phyloP scores from a whole-genome alignment of 148 eudicot species.

The Selenicereus undatus region DNA sequence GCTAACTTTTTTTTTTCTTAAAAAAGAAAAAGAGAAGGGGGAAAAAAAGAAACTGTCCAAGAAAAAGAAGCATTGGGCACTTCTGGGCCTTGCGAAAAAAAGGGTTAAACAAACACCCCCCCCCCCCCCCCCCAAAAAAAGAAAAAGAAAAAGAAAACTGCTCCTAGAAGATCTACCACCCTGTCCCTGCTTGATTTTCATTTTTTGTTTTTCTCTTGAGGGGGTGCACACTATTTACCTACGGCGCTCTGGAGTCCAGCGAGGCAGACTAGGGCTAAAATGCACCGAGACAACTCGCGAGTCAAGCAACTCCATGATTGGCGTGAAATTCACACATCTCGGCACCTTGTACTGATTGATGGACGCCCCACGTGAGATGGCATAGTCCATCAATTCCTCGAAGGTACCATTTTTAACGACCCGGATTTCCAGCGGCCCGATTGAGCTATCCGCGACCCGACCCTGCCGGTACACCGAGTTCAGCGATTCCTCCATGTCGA shows the following conservation, averaged over 20 bases:
- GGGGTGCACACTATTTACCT: slow-evolving; percentile 31
- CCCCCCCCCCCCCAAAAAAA: too few relatives aligned
- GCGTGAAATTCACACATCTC: slow-evolving; percentile 79
- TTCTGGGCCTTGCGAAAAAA: too few relatives aligned
- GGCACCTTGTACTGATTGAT: slow-evolving; percentile 83
- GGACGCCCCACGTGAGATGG: slow-evolving; percentile 86
- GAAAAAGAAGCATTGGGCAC: slow-evolving; percentile 17
- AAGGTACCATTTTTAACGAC: slow-evolving; percentile 73
- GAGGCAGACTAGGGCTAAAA: slow-evolving; percentile 61
- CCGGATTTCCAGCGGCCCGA: slow-evolving; percentile 76
- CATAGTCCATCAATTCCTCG: slow-evolving; percentile 87
- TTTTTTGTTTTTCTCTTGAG: background rate
- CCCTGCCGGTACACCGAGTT: slow-evolving; percentile 87
- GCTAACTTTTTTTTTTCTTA: background rate
- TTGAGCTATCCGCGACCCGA: slow-evolving; percentile 66
- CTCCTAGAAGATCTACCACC: slow-evolving; percentile 13
- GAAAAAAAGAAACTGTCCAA: slow-evolving; percentile 25
- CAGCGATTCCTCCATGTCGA: slow-evolving; percentile 69
- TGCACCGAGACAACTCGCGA: slow-evolving; percentile 69
- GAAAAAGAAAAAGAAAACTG: background rate
- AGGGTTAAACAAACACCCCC: too few relatives aligned
- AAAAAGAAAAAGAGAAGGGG: too few relatives aligned
- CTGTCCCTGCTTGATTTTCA: background rate
- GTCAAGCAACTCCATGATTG: slow-evolving; percentile 73
- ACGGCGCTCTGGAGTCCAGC: slow-evolving; percentile 68